phyloP scores from a whole-genome alignment of 257 asterid species.

The Lavandula angustifolia region DNA sequence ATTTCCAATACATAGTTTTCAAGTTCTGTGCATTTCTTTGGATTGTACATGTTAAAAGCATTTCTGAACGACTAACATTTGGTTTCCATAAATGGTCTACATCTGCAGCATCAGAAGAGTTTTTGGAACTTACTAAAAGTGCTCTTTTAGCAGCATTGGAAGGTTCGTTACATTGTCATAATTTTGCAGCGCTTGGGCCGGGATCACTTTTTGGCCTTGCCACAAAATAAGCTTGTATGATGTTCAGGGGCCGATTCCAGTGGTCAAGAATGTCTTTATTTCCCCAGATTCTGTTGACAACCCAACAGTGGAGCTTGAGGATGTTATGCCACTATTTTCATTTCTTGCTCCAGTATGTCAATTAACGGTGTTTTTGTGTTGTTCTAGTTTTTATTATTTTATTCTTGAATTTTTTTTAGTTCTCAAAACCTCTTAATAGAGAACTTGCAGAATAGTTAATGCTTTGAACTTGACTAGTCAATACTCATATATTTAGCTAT shows the following conservation, averaged over 20 bases:
- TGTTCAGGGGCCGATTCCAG: slow-evolving; percentile 98
- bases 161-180: slow-evolving; percentile 51
- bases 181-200: slow-evolving; percentile 79
- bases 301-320: slow-evolving; percentile 82
- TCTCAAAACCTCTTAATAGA: slow-evolving; percentile 7
- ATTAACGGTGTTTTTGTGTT: slow-evolving; percentile 20
- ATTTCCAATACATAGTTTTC: slow-evolving; percentile 10
- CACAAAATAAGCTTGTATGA: slow-evolving; percentile 95
- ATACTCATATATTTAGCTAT: slow-evolving; percentile 27
- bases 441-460: slow-evolving; percentile 4
- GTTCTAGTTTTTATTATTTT: slow-evolving; percentile 26
- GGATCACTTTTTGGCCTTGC: slow-evolving; percentile 98
- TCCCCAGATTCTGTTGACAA: slow-evolving; percentile 74
- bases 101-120: slow-evolving; percentile 93
- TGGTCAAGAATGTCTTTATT: slow-evolving; percentile 87
- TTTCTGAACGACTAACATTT: slow-evolving; percentile 32
- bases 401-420: slow-evolving; percentile 11
- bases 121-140: slow-evolving; percentile 93
- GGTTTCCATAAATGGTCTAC: slow-evolving; percentile 30
- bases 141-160: slow-evolving; percentile 96
- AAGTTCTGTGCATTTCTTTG: slow-evolving; percentile 1
- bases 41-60: slow-evolving; percentile 12
- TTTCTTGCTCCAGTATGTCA: slow-evolving; percentile 91
- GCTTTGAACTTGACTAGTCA: slow-evolving; percentile 23
- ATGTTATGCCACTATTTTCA: slow-evolving; percentile 93